Percentiles rank a stretch among this genome's conserved stretches.
phyloP scores from a whole-genome alignment of 2,329 filamentous ascomycete genomes.

The Neopestalotiopsis sp. region DNA sequence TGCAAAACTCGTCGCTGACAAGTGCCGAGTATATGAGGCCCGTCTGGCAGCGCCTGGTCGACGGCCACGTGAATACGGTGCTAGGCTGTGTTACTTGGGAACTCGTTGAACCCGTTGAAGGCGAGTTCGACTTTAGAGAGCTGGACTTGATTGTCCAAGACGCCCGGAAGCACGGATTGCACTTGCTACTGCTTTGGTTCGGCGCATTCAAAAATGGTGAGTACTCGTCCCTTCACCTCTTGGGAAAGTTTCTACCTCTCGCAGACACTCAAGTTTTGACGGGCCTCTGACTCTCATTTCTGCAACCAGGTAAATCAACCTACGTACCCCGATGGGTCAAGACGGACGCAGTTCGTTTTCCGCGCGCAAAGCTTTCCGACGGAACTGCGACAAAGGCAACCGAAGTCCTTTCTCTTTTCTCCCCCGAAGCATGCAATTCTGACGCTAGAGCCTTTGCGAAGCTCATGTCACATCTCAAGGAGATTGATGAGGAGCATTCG shows the following conservation, averaged over 20 bases:
- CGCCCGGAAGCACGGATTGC: slow-evolving; percentile 26
- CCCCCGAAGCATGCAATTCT: slow-evolving; percentile 25
- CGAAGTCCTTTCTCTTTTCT: slow-evolving; percentile 35
- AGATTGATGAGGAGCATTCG: slow-evolving; percentile 48
- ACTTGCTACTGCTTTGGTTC: slow-evolving; percentile 36
- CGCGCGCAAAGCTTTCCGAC: too few relatives aligned
- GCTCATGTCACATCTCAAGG: slow-evolving; percentile 40
- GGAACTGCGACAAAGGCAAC: slow-evolving; percentile 21
- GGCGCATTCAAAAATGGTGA: slow-evolving; percentile 36
- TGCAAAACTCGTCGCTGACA: too few relatives aligned
- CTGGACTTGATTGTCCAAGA: too few relatives aligned
- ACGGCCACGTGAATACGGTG: slow-evolving; percentile 35
- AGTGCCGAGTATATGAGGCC: slow-evolving; percentile 28
- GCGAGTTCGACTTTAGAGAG: slow-evolving; percentile 29
- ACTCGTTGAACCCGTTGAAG: slow-evolving; percentile 35
- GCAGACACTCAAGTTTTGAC: too few relatives aligned
- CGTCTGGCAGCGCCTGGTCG: slow-evolving; percentile 30
- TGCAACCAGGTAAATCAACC: too few relatives aligned
- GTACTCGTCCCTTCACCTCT: slow-evolving; percentile 21
- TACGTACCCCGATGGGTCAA: too few relatives aligned
- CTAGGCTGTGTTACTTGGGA: slow-evolving; percentile 37
- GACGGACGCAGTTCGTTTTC: too few relatives aligned
- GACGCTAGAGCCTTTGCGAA: slow-evolving; percentile 33
- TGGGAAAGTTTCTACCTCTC: too few relatives aligned
- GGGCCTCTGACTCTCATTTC: too few relatives aligned